Evolutionary conservation across 192 early-diverging fungal species (phyloP), one percentile per base, ranked within the genome.

Genomic region (Gamsiella multidivaricata): DNA sequence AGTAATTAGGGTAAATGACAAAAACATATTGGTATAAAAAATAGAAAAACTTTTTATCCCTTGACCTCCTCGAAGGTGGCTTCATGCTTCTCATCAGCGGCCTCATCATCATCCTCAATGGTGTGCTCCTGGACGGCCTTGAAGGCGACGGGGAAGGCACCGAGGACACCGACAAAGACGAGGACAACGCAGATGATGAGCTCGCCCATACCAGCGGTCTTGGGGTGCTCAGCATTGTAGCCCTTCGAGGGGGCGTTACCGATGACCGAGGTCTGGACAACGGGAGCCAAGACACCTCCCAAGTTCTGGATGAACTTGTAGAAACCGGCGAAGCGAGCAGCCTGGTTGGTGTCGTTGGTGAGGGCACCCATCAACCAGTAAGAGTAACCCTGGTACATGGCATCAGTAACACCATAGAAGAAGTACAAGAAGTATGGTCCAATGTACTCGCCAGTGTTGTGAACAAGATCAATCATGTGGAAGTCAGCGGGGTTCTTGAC

Each of bases 281-380:
- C 31, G 5, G 65, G 65, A 29, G 73, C 73, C n/a, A 78, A 33
- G 54, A 78, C 36, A 68, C 58, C 73, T 22, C 73, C 73, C 52
- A 78, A 56, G 65, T 78, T 78, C 59, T 78, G 73, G 46, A 62
- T 31, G 20, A 78, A 78, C 73, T 78, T 78, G 73, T 78, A 78
- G 60, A 78, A 78, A 68, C 73, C 95, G 55, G 88, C 86, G 70
- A 87, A 94, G 50, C 90, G 89, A 36, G 91, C 85, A 61, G 89
- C 85, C 67, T 82, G 76, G 80, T 87, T 86, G 66, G 87, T 85
- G 73, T 96, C 92, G 83, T 95, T 95, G 25, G 92, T 90, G 54
- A 94, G 81, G 33, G 94, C 86, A 25, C 94, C 95, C 70, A 96
- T 89, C 29, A 96, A 69, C 93, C 93, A 96, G 90, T 96, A 95